These are phyloP conservation scores for Gossypium arboreum DNA, from an alignment of 345 rosid genomes.

Conservation along the genomic window DNA sequence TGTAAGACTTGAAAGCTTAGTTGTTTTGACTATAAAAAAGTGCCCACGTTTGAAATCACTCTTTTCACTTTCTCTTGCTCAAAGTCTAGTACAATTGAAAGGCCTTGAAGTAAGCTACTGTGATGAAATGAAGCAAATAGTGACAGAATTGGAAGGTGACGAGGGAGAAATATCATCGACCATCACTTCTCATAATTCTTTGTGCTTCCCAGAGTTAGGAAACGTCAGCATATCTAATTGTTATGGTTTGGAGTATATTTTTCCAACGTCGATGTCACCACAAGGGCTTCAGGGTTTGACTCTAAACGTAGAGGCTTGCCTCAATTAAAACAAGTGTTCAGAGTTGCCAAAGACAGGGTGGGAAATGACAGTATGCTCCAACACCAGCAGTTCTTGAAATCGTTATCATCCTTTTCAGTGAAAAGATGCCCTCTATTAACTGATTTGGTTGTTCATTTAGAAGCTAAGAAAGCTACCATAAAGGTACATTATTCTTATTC, in stretches of 20 bases:
- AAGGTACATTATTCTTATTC: neutral
- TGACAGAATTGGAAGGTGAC: too few relatives aligned
- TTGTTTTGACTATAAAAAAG: neutral
- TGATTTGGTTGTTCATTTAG: too few relatives aligned
- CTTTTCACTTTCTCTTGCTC: neutral
- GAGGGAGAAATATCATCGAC: neutral
- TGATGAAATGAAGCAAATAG: neutral
- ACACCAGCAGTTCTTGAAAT: too few relatives aligned
- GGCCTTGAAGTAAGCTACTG: fast-evolving
- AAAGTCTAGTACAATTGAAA: neutral
- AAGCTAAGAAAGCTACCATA: too few relatives aligned
- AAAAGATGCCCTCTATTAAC: too few relatives aligned
- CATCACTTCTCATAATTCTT: neutral
- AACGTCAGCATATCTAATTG: neutral
- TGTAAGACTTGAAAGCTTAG: neutral
- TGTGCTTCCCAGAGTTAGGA: neutral
- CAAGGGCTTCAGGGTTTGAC: too few relatives aligned
- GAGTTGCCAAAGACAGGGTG: neutral
- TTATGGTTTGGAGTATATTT: neutral
- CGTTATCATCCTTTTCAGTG: too few relatives aligned
- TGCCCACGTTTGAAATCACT: neutral
- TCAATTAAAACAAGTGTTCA: neutral
- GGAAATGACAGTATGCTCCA: neutral
- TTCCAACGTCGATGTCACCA: too few relatives aligned
- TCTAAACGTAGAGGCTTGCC: fast-evolving